A percentile compares a stretch with the other conserved stretches of the same genome.
Evolutionary conservation across 768 basidiomycete species (phyloP).

Genomic region (Serendipita sp.): DNA sequence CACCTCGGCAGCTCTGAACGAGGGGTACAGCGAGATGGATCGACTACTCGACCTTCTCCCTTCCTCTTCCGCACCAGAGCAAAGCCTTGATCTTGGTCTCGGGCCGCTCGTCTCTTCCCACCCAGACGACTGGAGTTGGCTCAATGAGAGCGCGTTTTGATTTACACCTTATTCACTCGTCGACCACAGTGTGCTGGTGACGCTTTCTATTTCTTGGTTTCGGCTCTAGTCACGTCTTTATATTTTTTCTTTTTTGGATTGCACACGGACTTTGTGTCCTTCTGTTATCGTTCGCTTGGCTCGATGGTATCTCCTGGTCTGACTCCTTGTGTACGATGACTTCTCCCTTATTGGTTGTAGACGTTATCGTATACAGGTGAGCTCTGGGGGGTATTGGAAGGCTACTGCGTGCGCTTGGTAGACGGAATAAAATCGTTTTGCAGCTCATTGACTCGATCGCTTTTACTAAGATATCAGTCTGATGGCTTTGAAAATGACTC

Average conservation of each 20-base stretch:
- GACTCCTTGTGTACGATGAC: background rate
- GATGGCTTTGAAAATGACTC: no score
- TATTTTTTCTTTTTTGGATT: background rate
- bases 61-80: background rate
- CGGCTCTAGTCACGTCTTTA: background rate
- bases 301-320: background rate
- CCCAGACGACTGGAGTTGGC: slow-evolving; percentile 3
- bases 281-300: background rate
- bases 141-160: slow-evolving; percentile 2
- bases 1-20: background rate
- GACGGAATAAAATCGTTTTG: background rate
- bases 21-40: slow-evolving; percentile 6
- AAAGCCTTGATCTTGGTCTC: background rate
- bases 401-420: background rate
- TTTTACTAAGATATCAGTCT: background rate
- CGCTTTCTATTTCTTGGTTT: background rate
- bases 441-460: background rate
- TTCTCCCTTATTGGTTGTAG: slow-evolving; percentile 3
- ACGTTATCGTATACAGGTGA: background rate
- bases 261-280: background rate
- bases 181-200: slow-evolving; percentile 5
- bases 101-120: background rate
- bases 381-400: background rate
- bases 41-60: slow-evolving; percentile 2
- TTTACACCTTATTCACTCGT: background rate